Evolutionary conservation across 2,329 filamentous ascomycete genomes (phyloP).

Genomic region (Pseudogymnoascus sp.): DNA sequence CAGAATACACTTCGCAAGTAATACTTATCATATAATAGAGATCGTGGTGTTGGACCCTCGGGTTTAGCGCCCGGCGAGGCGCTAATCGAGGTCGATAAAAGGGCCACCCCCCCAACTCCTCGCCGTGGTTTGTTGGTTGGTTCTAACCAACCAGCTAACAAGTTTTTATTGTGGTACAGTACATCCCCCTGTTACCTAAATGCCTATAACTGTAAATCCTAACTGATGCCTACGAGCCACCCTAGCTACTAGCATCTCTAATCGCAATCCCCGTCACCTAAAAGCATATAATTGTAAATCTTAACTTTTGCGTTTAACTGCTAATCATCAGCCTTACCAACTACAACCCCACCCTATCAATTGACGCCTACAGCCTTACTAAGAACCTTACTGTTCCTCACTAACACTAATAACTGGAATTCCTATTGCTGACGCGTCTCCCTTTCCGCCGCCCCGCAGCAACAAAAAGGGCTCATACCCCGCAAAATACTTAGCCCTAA

Average conservation of each 20-base stretch:
- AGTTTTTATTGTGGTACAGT: not conserved
- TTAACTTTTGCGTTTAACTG: not conserved
- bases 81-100: not conserved
- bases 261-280: not conserved
- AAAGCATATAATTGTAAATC: not conserved
- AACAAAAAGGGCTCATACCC: not conserved
- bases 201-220: not conserved
- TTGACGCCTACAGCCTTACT: not conserved
- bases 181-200: not conserved
- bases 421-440: not conserved
- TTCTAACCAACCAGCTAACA: not conserved
- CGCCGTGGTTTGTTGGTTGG: no score
- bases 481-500: not conserved
- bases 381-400: not conserved
- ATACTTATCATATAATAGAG: no score
- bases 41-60: no score
- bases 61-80: no score
- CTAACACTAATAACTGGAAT: not conserved
- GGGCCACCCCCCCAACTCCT: not conserved
- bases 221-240: not conserved
- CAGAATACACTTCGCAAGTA: no score
- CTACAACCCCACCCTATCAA: not conserved
- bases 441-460: not conserved
- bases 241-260: not conserved
- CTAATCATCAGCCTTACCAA: not conserved